Base-by-base conservation (phyloP, 2,329 filamentous ascomycete species). In the Ceratocystis lukuohia region DNA sequence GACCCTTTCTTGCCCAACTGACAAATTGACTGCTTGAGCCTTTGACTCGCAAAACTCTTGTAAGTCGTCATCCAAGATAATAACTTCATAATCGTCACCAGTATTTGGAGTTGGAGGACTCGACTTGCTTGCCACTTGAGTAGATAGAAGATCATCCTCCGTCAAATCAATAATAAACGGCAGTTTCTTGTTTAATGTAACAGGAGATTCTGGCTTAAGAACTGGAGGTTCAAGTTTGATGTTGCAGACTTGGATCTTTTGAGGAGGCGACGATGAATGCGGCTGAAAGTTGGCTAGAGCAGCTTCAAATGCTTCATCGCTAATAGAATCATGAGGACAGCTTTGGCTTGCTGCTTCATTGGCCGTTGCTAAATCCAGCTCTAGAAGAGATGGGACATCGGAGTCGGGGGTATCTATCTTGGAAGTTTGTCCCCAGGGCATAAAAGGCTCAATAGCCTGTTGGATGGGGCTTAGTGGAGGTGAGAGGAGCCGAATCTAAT, bases 1-100 rank as follows among this genome's bases (percentile, higher is more conserved):
- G 1, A 75, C 59, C 12, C 69, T 69, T 50, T 77, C 75, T 65
- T 74, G 71, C 45, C 73, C 72, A 5, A 71, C 53, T 17, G 41
- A 44, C 30, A 20, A 25, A 8, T 25, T 41, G 0, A 66, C n/a
- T 48, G 15, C 50, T 45, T 66, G 20, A n/a, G 61, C 48, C 28
- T 66, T 66, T 7, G 41, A 20, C 10, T 28, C n/a, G 50, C 59
- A 68, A 15, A 61, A 10, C 5, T 65, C 62, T n/a, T 46, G 7
- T 10, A 67, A 45, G 7, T 50, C 20, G 44, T 33, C 6, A 45
- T 65, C 33, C 20, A 64, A 8, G 15, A 30, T 20, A 48, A 56
- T 44, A 3, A 15, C 48, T 15, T 17, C 15, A 20, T 57, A 22
- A 8, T 5, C 12, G 2, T 41, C 30, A 1, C 22, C 25, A 4